Percentiles rank a stretch among this genome's conserved stretches.
Evolutionary conservation across 345 rosid genomes (phyloP).

Genomic region (Barbarea vulgaris): DNA sequence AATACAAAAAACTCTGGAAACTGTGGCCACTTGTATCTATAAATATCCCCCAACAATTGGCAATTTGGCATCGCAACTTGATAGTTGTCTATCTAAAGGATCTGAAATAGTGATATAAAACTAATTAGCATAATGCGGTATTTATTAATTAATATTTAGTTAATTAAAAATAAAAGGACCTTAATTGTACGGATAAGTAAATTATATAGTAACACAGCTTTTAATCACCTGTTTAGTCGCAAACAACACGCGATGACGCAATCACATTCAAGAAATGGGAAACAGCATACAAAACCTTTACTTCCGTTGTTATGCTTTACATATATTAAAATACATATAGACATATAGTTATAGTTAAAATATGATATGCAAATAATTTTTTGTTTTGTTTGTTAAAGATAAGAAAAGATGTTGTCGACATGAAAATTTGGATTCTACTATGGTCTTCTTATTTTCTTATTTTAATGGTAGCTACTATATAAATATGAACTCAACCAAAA

Average conservation of each 20-base stretch:
- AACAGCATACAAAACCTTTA: slow-evolving; percentile 4
- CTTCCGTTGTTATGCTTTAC: background rate
- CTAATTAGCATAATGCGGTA: background rate
- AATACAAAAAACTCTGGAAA: background rate
- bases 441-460: background rate
- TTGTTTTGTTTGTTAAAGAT: too few relatives aligned
- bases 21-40: slow-evolving; percentile 18
- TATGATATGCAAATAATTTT: too few relatives aligned
- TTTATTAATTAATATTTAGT: background rate
- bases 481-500: slow-evolving; percentile 8
- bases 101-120: background rate
- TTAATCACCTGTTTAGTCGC: background rate
- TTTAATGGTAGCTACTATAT: background rate
- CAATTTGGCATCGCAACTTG: slow-evolving; percentile 35
- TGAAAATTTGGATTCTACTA: slow-evolving; percentile 15
- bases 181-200: slow-evolving; percentile 18
- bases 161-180: background rate
- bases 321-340: background rate
- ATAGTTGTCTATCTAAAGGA: background rate
- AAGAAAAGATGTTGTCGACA: slow-evolving; percentile 28
- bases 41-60: background rate
- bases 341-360: background rate
- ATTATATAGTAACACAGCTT: slow-evolving; percentile 12
- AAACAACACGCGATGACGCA: slow-evolving; percentile 27
- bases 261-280: background rate